Conservation (phyloP, 2,329 filamentous ascomycete genomes). For the Aspergillus pseudonomiae region DNA sequence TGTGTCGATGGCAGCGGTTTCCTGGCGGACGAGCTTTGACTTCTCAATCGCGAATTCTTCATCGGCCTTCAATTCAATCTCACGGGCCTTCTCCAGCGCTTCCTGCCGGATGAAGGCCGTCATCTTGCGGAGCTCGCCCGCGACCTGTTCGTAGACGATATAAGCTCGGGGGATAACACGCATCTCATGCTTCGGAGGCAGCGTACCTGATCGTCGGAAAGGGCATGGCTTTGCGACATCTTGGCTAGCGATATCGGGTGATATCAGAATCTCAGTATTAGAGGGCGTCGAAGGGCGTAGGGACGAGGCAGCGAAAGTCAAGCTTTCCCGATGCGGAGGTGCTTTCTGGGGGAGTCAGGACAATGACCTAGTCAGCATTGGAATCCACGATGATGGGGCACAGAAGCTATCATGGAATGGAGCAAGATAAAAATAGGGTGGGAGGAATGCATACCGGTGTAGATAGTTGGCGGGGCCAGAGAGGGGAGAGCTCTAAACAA, state of each 20-base stretch:
- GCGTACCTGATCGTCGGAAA: constrained; percentile 93
- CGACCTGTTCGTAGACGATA: constrained; percentile 65
- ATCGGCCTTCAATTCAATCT: constrained; percentile 98
- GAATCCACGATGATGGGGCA: background rate
- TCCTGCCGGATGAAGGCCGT: constrained; percentile 99
- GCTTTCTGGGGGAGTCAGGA: constrained; percentile 13
- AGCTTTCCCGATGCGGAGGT: constrained; percentile 26
- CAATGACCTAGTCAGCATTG: constrained; percentile 20
- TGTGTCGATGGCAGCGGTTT: constrained; percentile 88
- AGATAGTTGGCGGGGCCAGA: constrained; percentile 1
- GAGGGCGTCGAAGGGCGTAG: constrained; percentile 15
- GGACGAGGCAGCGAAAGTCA: constrained; percentile 18
- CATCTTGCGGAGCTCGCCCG: constrained; percentile 99
- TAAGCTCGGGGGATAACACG: constrained; percentile 25
- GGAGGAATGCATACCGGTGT: background rate
- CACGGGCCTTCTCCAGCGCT: constrained; percentile 92
- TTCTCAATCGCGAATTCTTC: constrained; percentile 99
- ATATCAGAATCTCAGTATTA: constrained; percentile 8
- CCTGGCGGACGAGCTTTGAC: constrained; percentile 94
- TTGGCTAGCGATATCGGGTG: constrained; percentile 47
- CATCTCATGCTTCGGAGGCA: background rate
- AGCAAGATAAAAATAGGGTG: background rate
- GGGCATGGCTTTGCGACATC: constrained; percentile 91
- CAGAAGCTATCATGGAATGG: background rate
- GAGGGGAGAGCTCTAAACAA: constrained; percentile 5